Evolutionary conservation across 2,329 filamentous ascomycete species (phyloP), one percentile per base, ranked within the genome.

Genomic region (Botrytis cinerea): DNA sequence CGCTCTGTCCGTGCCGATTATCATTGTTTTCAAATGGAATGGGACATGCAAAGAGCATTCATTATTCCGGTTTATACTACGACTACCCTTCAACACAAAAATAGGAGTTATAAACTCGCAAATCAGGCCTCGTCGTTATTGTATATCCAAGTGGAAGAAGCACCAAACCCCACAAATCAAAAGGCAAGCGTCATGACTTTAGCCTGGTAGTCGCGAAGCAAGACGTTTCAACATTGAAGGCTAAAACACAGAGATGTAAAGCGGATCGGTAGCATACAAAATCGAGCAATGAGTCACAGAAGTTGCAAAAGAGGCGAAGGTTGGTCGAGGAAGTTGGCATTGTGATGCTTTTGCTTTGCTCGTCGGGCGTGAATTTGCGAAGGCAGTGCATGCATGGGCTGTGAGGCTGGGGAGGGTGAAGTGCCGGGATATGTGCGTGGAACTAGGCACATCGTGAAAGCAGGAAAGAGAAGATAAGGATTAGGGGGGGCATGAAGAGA

Each of bases 371-470:
- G 35, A 57, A 18, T 57, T 57, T 57, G 7, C 28, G 51, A 57
- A 57, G 51, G 51, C 51, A 28, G 60, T 62, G 60, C 60, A 62
- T 62, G 35, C 60, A 62, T 62, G 60, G 25, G 22, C 40, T 43
- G 35, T 62, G 60, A 62, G 60, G 60, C 60, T 62, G 60, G 25
- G 14, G 59, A 61, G 38, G 48, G 14, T 61, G 22, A 61, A 61
- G 25, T 61, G 35, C 59, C 5, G 35, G 35, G 59, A 61, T 61
- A 40, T 40, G 9, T 61, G 35, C 22, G n/a, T 61, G 59, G 35
- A 4, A 16, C n/a, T n/a, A 35, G 59, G 35, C 35, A 40, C 18
- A 6, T 22, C 12, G 38, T 25, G 35, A 61, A 40, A 16, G 22
- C 35, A 61, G 14, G 14, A 38, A 40, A 40, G 59, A 38, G 59